Conservation (phyloP, 1,284 basidiomycete genomes). For the Sanghuangporus weigelae region DNA sequence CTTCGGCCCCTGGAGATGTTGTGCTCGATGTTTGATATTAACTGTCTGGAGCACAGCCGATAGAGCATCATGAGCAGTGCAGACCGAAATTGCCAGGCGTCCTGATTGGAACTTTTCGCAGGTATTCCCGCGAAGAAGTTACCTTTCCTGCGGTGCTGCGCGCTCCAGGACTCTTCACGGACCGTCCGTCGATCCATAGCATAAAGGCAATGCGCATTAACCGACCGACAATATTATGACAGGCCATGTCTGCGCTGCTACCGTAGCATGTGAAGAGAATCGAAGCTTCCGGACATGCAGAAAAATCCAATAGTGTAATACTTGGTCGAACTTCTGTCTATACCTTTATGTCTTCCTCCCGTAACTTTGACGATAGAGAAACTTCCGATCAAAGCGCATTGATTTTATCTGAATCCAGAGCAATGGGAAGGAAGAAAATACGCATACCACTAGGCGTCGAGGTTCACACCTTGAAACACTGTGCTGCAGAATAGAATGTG, state of each 20-base stretch:
- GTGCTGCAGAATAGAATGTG: too few relatives aligned
- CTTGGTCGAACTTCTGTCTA: not conserved
- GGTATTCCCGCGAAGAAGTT: not conserved
- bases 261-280: not conserved
- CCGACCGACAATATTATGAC: not conserved
- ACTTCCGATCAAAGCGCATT: too few relatives aligned
- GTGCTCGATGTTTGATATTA: not conserved
- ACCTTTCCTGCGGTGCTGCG: not conserved
- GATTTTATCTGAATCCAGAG: too few relatives aligned
- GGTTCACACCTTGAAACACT: not conserved
- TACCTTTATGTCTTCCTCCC: slow-evolving; percentile 9
- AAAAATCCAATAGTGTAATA: not conserved
- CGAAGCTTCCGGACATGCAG: not conserved
- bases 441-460: not conserved
- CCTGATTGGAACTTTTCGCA: not conserved
- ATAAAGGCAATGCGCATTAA: not conserved
- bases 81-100: not conserved
- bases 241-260: not conserved
- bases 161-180: too few relatives aligned
- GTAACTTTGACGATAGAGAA: not conserved
- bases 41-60: not conserved
- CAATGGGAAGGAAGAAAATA: too few relatives aligned
- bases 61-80: not conserved
- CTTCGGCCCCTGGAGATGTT: not conserved
- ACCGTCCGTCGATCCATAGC: not conserved